These are phyloP conservation scores for Mycena venus DNA, from an alignment of 768 basidiomycete species.

Conservation along the genomic window DNA sequence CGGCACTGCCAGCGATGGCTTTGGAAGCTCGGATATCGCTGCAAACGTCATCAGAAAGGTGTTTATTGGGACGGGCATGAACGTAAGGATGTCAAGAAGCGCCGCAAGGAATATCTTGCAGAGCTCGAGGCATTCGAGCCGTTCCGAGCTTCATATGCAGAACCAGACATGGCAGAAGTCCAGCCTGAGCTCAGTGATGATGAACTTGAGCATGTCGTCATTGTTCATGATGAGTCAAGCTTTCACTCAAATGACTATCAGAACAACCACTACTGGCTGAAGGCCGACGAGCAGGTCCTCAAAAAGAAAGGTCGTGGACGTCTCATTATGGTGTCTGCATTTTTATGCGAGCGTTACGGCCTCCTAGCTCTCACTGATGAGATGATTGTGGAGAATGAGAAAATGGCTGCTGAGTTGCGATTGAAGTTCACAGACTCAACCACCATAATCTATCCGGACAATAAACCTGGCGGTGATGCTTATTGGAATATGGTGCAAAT, in stretches of 20 bases:
- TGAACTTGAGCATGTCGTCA: background rate
- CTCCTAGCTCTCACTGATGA: slow-evolving; percentile 25
- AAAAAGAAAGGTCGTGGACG: slow-evolving; percentile 36
- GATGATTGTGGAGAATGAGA: slow-evolving; percentile 7
- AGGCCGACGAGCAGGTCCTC: slow-evolving; percentile 30
- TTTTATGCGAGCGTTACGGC: slow-evolving; percentile 33
- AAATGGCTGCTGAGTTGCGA: no score
- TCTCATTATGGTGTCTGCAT: slow-evolving; percentile 38
- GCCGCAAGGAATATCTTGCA: background rate
- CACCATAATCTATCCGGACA: no score
- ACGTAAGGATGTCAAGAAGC: slow-evolving; percentile 2
- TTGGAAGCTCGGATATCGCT: background rate
- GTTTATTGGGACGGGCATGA: slow-evolving; percentile 13
- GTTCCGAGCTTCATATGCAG: background rate
- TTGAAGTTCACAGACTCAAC: no score
- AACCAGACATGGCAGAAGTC: background rate
- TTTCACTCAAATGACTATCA: slow-evolving; percentile 10
- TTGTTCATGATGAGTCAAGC: slow-evolving; percentile 8
- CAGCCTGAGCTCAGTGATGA: background rate
- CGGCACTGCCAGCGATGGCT: slow-evolving; percentile 1
- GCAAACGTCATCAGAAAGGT: background rate
- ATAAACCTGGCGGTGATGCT: background rate
- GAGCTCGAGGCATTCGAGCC: background rate
- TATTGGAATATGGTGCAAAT: slow-evolving; percentile 11
- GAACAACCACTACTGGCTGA: slow-evolving; percentile 24